Evolutionary conservation across 768 basidiomycete species (phyloP).

Genomic region (Kwoniella newhampshirensis): DNA sequence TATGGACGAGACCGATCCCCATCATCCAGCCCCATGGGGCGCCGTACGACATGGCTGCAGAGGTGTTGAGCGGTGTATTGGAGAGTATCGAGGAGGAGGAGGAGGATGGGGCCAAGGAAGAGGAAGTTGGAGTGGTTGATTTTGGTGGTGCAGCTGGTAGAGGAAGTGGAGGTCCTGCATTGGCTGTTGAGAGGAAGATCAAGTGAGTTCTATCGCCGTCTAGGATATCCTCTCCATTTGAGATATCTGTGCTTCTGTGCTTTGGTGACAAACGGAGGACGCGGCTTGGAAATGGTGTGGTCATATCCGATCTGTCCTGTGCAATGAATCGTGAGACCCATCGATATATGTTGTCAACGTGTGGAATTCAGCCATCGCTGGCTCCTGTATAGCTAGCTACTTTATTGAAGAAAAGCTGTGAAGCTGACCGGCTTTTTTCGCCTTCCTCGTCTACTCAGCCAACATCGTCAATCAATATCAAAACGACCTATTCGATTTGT

Average conservation of each 20-base stretch:
- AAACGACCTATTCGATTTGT: slow-evolving; percentile 32
- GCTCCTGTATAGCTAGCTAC: too few relatives aligned
- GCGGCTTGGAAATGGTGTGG: too few relatives aligned
- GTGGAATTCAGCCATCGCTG: too few relatives aligned
- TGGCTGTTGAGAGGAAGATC: slow-evolving; percentile 39
- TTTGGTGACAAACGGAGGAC: too few relatives aligned
- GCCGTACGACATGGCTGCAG: slow-evolving; percentile 33
- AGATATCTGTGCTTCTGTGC: too few relatives aligned
- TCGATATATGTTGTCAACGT: too few relatives aligned
- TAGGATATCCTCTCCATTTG: too few relatives aligned
- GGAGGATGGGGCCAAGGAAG: not conserved
- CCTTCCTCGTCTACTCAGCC: slow-evolving; percentile 8
- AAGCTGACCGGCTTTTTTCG: too few relatives aligned
- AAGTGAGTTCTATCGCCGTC: slow-evolving; percentile 42
- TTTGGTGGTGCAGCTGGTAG: slow-evolving; percentile 42
- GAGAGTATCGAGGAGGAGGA: slow-evolving; percentile 22
- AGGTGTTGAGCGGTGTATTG: slow-evolving; percentile 36
- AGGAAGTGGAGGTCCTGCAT: slow-evolving; percentile 39
- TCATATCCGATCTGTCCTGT: too few relatives aligned
- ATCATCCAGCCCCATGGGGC: slow-evolving; percentile 29
- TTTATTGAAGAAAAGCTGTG: too few relatives aligned
- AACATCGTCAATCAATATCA: slow-evolving; percentile 16
- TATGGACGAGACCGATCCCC: slow-evolving; percentile 41
- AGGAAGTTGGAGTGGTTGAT: slow-evolving; percentile 38
- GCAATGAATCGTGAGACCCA: too few relatives aligned